Evolutionary conservation across 192 early-diverging fungal genomes (phyloP), one percentile per base, ranked within the genome.

Genomic region (Dimargaris xerosporica): DNA sequence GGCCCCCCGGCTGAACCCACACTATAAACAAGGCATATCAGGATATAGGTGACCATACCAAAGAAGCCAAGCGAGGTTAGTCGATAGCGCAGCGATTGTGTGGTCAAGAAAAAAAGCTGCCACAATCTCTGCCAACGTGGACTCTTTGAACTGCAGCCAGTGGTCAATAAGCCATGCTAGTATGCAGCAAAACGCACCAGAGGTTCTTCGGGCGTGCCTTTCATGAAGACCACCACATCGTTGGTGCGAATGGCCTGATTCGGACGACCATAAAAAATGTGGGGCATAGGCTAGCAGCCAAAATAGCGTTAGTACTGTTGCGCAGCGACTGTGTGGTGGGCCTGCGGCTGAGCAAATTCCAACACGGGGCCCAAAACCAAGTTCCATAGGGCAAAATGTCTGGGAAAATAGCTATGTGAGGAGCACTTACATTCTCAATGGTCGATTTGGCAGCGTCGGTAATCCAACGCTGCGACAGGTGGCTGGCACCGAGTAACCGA

Each of bases 1-100:
- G 44, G 91, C 89, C n/a, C 91, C 92, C 31, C 90, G 73, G 66
- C 85, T 89, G 80, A 94, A 98, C 17, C 95, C 93, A 70, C 95
- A 98, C 82, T 84, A 23, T 34, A 25, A 53, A 39, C 34, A 39
- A 7, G 34, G 34, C 34, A 39, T 2, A 39, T 39, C 34, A 7
- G 34, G 7, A 39, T 5, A 39, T 7, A 7, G 7, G 34, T 7
- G 34, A 39, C 34, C 34, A 39, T 39, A 2, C 34, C 34, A 39
- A 39, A 39, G 34, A 39, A 39, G 3, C 2, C 7, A 39, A 39
- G 7, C 34, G 7, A 39, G 34, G 7, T 39, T 39, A 39, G 34
- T 39, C 34, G 7, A 39, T 5, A 7, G 3, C 34, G 7, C 34
- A 7, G 34, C 34, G 34, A 2, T 7, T 39, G 34, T 39, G 7